Evolutionary conservation across 1,139 yeast species (phyloP).

Genomic region (Meyerozyma guilliermondii): DNA sequence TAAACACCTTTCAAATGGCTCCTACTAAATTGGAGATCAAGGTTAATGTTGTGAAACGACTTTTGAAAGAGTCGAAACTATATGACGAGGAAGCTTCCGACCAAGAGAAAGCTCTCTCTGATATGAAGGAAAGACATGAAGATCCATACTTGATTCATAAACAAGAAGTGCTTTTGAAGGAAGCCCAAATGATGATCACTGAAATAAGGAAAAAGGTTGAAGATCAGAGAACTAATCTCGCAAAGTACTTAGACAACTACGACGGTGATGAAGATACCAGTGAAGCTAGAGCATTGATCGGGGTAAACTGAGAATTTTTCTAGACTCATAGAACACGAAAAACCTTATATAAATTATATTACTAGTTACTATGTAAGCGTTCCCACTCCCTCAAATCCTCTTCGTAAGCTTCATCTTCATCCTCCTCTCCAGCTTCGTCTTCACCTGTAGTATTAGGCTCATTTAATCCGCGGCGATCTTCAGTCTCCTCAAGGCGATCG

Average conservation of each 20-base stretch:
- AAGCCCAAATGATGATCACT: constrained; percentile 65
- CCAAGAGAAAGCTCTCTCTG: constrained; percentile 47
- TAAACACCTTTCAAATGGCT: constrained; percentile 41
- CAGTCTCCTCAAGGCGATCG: constrained; percentile 56
- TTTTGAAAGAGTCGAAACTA: constrained; percentile 64
- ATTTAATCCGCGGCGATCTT: constrained; percentile 29
- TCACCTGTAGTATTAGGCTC: constrained; percentile 10
- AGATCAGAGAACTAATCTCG: constrained; percentile 45
- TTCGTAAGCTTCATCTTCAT: constrained; percentile 73
- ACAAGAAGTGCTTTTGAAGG: constrained; percentile 57
- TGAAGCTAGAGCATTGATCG: constrained; percentile 29
- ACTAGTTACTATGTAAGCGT: constrained; percentile 18
- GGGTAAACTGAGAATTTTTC: neutral
- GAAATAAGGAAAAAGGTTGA: constrained; percentile 51
- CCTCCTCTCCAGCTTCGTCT: constrained; percentile 22
- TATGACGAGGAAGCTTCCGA: constrained; percentile 64
- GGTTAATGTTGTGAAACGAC: constrained; percentile 64
- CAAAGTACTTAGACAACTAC: constrained; percentile 28
- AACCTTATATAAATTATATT: neutral
- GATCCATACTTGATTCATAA: constrained; percentile 74
- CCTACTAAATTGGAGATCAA: constrained; percentile 78
- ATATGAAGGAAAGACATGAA: constrained; percentile 37
- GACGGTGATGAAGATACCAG: constrained; percentile 48
- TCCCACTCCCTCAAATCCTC: constrained; percentile 65
- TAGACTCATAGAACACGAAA: neutral